Conservation (phyloP, 139 green algal species). For the Coelastrella sp. region DNA sequence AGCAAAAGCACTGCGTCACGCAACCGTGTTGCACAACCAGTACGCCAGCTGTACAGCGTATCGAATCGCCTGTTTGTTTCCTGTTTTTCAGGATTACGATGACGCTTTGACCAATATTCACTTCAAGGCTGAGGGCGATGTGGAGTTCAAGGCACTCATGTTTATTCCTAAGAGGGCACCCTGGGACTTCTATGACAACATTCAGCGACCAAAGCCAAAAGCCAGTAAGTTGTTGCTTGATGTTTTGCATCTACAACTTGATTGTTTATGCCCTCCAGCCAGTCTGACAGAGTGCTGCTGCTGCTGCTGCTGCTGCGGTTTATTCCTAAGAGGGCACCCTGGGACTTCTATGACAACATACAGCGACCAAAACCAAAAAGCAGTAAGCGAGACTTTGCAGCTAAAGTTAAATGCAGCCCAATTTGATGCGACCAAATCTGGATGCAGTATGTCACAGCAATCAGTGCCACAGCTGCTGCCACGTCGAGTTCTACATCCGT, state of each 20-base stretch:
- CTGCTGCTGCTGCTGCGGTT: too few species aligned
- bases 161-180: constrained; percentile 89
- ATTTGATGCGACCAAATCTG: too few species aligned
- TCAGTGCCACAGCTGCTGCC: too few species aligned
- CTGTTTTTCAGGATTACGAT: constrained; percentile 59
- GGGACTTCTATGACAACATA: constrained; percentile 95
- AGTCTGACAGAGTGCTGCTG: too few species aligned
- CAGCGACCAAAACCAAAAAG: constrained; percentile 64
- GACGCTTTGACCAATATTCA: constrained; percentile 90
- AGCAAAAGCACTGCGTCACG: too few species aligned
- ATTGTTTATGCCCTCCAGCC: too few species aligned
- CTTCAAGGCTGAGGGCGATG: constrained; percentile 98
- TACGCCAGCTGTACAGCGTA: neutral
- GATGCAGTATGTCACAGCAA: too few species aligned
- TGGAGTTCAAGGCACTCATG: constrained; percentile 98
- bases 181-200: constrained; percentile 92
- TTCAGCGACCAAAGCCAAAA: constrained; percentile 74
- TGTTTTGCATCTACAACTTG: too few species aligned
- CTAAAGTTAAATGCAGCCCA: too few species aligned
- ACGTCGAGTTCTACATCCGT: too few species aligned
- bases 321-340: constrained; percentile 82
- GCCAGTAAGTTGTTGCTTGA: neutral
- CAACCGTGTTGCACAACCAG: too few species aligned
- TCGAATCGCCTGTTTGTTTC: neutral
- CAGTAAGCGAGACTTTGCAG: too few species aligned